A percentile compares a stretch with the other conserved stretches of the same genome.
Evolutionary conservation across 2,329 filamentous ascomycete genomes (phyloP).

Genomic region (Paraphaeosphaeria minitans): DNA sequence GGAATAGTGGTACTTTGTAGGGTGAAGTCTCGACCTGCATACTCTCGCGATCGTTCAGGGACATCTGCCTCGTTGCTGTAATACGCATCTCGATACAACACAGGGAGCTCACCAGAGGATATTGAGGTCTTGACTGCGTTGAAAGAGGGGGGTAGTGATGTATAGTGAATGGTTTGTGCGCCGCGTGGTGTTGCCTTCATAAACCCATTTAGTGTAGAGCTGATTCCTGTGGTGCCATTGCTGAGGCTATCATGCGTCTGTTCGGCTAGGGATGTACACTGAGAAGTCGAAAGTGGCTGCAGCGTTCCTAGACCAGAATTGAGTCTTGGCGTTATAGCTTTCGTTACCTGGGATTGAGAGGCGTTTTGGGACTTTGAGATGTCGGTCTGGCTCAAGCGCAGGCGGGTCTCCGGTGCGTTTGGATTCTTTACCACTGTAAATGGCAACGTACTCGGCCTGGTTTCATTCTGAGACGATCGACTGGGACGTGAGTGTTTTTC

Average conservation of each 20-base stretch:
- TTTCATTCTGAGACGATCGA: conserved; percentile 48
- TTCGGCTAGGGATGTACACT: conserved; percentile 30
- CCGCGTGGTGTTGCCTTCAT: conserved; percentile 24
- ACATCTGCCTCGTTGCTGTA: conserved; percentile 87
- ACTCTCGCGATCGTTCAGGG: conserved; percentile 76
- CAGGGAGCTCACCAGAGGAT: conserved; percentile 62
- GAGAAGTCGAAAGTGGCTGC: conserved; percentile 40
- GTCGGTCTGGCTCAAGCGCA: conserved; percentile 70
- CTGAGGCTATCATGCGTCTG: conserved; percentile 23
- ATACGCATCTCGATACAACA: conserved; percentile 83
- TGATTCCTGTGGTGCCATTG: conserved; percentile 20
- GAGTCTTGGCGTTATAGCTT: conserved; percentile 30
- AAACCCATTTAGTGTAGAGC: conserved; percentile 23
- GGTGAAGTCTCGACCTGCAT: conserved; percentile 84
- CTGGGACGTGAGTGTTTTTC: conserved; percentile 20
- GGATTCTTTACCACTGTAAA: conserved; percentile 82
- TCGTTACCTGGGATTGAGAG: conserved; percentile 34
- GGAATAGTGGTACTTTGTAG: conserved; percentile 76
- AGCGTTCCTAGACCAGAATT: conserved; percentile 26
- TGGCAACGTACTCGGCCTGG: conserved; percentile 56
- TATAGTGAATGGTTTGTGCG: conserved; percentile 41
- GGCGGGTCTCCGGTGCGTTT: conserved; percentile 65
- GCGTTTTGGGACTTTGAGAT: conserved; percentile 55
- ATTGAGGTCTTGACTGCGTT: conserved; percentile 62
- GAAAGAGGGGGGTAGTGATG: conserved; percentile 48